Conservation (phyloP, 1,284 basidiomycete genomes). For the Anthracocystis walkeri region DNA sequence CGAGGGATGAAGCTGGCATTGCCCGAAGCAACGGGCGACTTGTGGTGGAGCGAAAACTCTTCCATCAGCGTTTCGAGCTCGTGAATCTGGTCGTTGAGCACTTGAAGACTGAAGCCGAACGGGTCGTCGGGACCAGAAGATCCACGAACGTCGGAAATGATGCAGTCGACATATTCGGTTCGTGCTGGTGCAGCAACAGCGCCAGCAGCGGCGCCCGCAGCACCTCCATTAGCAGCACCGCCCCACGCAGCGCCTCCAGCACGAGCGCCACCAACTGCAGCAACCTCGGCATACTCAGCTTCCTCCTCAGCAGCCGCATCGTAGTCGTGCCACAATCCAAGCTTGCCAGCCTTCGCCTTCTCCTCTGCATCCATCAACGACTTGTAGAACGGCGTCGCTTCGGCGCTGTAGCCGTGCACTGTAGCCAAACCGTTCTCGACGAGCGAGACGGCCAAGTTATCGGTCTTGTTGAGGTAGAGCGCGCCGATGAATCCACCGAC, state of each 20-base stretch:
- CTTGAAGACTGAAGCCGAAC: slow-evolving; percentile 91
- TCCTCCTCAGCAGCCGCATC: slow-evolving; percentile 48
- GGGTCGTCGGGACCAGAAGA: slow-evolving; percentile 74
- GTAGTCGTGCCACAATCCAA: slow-evolving; percentile 77
- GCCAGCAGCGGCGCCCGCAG: slow-evolving; percentile 6
- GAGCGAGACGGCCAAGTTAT: slow-evolving; percentile 85
- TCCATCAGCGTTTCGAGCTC: slow-evolving; percentile 91
- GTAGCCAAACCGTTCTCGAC: slow-evolving; percentile 84
- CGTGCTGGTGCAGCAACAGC: slow-evolving; percentile 67
- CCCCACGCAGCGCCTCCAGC: slow-evolving; percentile 28
- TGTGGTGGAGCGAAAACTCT: slow-evolving; percentile 78
- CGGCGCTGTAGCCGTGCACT: slow-evolving; percentile 89
- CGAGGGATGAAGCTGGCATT: slow-evolving; percentile 77
- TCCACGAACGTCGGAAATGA: slow-evolving; percentile 85
- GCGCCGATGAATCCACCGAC: slow-evolving; percentile 94
- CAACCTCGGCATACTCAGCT: slow-evolving; percentile 22
- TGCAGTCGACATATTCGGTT: slow-evolving; percentile 88
- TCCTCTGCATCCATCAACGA: slow-evolving; percentile 85
- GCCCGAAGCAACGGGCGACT: slow-evolving; percentile 21
- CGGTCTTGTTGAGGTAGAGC: slow-evolving; percentile 78
- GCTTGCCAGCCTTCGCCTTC: slow-evolving; percentile 77
- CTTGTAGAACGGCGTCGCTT: slow-evolving; percentile 80
- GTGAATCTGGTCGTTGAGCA: slow-evolving; percentile 70
- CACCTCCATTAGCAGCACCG: slow-evolving; percentile 17
- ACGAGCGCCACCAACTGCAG: slow-evolving; percentile 13